Percentiles rank a stretch among this genome's conserved stretches.
Conservation (phyloP, 768 basidiomycete species). For the Megacollybia marginata region DNA sequence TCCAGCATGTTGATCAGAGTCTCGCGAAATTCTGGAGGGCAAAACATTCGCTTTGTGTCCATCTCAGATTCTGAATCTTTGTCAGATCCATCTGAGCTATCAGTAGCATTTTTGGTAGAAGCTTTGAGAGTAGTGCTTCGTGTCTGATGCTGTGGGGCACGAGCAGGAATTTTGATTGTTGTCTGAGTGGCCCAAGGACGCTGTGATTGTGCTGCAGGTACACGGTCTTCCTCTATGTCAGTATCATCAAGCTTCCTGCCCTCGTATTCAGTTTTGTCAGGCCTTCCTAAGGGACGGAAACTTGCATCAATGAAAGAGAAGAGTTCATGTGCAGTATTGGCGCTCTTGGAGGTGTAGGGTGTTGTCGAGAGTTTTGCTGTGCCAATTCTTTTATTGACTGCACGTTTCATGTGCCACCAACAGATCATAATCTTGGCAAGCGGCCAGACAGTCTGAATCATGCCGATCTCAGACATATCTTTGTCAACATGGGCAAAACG, state of each 20-base stretch:
- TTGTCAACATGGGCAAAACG: neutral
- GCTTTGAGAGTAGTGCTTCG: too few relatives aligned
- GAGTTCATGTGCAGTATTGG: too few relatives aligned
- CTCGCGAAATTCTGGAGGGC: conserved; percentile 13
- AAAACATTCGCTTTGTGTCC: conserved; percentile 3
- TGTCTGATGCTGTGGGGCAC: too few relatives aligned
- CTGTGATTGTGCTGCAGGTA: too few relatives aligned
- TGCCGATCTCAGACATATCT: too few relatives aligned
- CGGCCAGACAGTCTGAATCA: conserved; percentile 2
- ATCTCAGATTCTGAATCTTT: conserved; percentile 3
- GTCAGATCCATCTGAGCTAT: too few relatives aligned
- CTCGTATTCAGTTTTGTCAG: neutral
- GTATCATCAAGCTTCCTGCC: neutral
- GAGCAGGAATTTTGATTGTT: too few relatives aligned
- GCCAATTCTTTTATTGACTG: conserved; percentile 4
- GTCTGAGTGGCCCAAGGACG: too few relatives aligned
- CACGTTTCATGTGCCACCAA: neutral
- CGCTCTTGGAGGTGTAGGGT: conserved; percentile 6
- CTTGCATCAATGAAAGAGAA: too few relatives aligned
- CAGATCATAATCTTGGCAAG: conserved; percentile 2
- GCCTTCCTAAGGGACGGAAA: too few relatives aligned
- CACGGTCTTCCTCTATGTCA: too few relatives aligned
- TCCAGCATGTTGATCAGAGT: neutral
- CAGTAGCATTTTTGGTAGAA: too few relatives aligned
- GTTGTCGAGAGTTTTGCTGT: conserved; percentile 14